phyloP scores from a whole-genome alignment of 2,329 filamentous ascomycete species.

The Ceratocystis huliohia region DNA sequence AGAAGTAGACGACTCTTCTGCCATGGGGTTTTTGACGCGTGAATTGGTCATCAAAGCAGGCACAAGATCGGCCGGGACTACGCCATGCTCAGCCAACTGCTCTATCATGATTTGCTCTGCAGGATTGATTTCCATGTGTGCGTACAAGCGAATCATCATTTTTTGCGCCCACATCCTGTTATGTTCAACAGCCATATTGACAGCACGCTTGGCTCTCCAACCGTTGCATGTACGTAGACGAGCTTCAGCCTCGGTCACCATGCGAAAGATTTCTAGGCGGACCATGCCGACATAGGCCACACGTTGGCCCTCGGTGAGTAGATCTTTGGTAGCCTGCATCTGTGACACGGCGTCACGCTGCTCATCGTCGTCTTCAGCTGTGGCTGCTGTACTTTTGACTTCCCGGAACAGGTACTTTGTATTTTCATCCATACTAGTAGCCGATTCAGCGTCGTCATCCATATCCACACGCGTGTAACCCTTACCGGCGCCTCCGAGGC shows the following conservation, averaged over 20 bases:
- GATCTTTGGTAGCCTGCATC: conserved; percentile 88
- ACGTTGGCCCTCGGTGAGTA: conserved; percentile 87
- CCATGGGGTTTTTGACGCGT: conserved; percentile 84
- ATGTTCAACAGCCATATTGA: conserved; percentile 58
- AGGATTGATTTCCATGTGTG: conserved; percentile 89
- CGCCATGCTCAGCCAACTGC: conserved; percentile 84
- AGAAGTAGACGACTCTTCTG: conserved; percentile 31
- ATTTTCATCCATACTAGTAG: conserved; percentile 93
- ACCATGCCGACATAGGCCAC: conserved; percentile 92
- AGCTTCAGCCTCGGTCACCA: conserved; percentile 56
- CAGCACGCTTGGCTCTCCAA: conserved; percentile 57
- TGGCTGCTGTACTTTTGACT: conserved; percentile 43
- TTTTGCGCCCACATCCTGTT: conserved; percentile 96
- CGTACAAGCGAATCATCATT: conserved; percentile 90
- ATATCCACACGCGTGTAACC: conserved; percentile 92
- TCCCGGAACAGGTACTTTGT: conserved; percentile 91
- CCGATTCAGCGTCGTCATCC: conserved; percentile 87
- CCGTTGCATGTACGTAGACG: conserved; percentile 29
- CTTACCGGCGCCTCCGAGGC: conserved; percentile 78
- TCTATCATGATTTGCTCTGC: conserved; percentile 98
- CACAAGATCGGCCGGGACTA: conserved; percentile 70
- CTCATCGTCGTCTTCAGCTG: conserved; percentile 63
- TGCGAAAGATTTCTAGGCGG: conserved; percentile 63
- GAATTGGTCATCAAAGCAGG: conserved; percentile 83
- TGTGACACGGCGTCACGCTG: conserved; percentile 76